These are phyloP conservation scores for Astrephomene gubernaculifera DNA, from an alignment of 139 green algal genomes.

Conservation along the genomic window DNA sequence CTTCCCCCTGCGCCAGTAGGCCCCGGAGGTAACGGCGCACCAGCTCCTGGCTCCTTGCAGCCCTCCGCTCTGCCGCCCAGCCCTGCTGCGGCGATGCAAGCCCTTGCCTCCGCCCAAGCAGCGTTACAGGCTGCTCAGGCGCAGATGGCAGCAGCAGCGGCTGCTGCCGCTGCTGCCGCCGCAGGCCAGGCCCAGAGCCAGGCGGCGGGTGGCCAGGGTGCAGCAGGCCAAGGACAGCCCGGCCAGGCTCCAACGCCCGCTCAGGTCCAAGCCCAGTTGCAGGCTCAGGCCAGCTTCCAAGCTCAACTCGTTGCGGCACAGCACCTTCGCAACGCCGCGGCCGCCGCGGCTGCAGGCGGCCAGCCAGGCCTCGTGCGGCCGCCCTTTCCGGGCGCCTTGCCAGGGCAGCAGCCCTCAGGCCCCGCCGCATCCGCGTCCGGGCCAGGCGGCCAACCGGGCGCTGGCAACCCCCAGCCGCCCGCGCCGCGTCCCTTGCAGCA, in stretches of 20 bases:
- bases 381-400: neutral
- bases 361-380: slow-evolving; percentile 11
- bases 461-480: neutral
- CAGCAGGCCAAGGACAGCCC: neutral
- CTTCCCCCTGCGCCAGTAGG: neutral
- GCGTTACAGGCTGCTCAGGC: slow-evolving; percentile 30
- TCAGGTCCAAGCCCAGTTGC: slow-evolving; percentile 23
- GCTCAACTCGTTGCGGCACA: slow-evolving; percentile 16
- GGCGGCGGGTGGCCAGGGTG: neutral
- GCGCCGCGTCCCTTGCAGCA: neutral
- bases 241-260: neutral
- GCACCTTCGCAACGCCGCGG: neutral
- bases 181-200: slow-evolving; percentile 30
- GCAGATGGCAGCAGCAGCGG: slow-evolving; percentile 31
- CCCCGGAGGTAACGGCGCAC: neutral
- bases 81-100: slow-evolving; percentile 30
- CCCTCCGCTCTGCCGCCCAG: neutral
- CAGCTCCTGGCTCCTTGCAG: neutral
- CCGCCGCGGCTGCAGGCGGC: neutral
- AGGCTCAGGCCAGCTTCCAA: slow-evolving; percentile 24
- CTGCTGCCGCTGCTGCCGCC: slow-evolving; percentile 6
- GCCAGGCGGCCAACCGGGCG: neutral
- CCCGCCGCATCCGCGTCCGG: neutral
- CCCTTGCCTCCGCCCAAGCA: slow-evolving; percentile 20
- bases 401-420: neutral